phyloP scores from a whole-genome alignment of 768 basidiomycete genomes.

The Agaricus subrufescens region DNA sequence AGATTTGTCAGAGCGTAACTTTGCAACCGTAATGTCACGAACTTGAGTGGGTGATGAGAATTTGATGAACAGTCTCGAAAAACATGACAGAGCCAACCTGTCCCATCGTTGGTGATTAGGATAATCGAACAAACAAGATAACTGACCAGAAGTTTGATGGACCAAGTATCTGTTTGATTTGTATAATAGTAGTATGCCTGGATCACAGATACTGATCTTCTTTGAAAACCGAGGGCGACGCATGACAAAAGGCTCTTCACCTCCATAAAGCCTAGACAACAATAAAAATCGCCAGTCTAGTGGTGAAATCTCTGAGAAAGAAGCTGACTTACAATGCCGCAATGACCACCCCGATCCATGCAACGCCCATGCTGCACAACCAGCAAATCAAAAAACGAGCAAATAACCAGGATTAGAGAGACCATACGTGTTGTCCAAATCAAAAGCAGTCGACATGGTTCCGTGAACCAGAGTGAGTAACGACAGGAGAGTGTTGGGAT shows the following conservation, averaged over 20 bases:
- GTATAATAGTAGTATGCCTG: slow-evolving; percentile 54
- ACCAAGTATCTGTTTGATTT: slow-evolving; percentile 47
- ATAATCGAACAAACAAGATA: neutral
- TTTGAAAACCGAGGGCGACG: too few species aligned
- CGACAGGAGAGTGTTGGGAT: neutral
- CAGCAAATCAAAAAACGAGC: neutral
- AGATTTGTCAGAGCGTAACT: neutral
- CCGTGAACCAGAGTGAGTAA: neutral
- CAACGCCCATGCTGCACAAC: slow-evolving; percentile 39
- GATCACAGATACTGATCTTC: slow-evolving; percentile 41
- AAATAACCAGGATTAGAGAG: neutral
- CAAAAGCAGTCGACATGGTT: neutral
- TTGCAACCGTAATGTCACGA: slow-evolving; percentile 6
- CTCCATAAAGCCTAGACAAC: slow-evolving; percentile 41
- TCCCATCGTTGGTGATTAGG: neutral
- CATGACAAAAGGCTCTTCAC: slow-evolving; percentile 18
- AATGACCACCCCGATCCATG: slow-evolving; percentile 43
- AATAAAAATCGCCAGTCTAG: neutral
- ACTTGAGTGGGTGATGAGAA: slow-evolving; percentile 48
- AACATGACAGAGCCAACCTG: slow-evolving; percentile 47
- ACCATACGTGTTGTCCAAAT: slow-evolving; percentile 31
- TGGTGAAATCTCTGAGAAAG: neutral
- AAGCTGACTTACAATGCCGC: slow-evolving; percentile 38
- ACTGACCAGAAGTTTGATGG: slow-evolving; percentile 41
- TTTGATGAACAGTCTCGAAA: slow-evolving; percentile 51